These are phyloP conservation scores for Xylaria castorea DNA, from an alignment of 495 filamentous ascomycete genomes.

Conservation along the genomic window DNA sequence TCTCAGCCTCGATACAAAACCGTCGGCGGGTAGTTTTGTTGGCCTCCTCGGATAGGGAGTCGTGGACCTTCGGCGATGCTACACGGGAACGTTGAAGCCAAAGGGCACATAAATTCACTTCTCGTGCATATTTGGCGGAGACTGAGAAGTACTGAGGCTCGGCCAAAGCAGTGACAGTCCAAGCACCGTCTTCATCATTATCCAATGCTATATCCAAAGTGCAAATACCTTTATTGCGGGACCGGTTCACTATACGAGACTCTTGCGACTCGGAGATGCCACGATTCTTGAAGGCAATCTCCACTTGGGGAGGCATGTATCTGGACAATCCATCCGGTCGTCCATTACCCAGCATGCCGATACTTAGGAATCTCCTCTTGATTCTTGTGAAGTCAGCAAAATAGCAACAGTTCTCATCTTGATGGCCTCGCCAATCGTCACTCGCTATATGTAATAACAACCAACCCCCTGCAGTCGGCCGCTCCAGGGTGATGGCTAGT, in stretches of 20 bases:
- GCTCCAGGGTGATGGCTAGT: background rate
- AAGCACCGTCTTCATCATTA: background rate
- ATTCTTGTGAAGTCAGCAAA: background rate
- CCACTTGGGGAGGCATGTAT: background rate
- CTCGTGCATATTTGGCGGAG: background rate
- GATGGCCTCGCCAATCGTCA: background rate
- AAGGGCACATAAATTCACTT: background rate
- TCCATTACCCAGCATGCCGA: background rate
- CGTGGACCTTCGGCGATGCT: background rate
- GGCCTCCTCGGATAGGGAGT: background rate
- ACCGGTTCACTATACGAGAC: background rate
- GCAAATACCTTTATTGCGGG: background rate
- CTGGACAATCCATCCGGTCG: background rate
- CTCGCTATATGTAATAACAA: background rate
- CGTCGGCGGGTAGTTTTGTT: background rate
- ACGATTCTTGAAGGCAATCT: slow-evolving; percentile 1
- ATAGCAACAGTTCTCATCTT: background rate
- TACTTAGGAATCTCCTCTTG: background rate
- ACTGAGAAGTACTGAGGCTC: background rate
- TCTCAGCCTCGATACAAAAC: background rate
- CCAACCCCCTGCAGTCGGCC: background rate
- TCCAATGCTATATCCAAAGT: background rate
- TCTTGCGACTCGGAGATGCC: background rate
- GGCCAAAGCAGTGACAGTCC: slow-evolving; percentile 1
- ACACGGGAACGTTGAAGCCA: background rate